A percentile compares a stretch with the other conserved stretches of the same genome.
Evolutionary conservation across 768 basidiomycete genomes (phyloP).

Genomic region (Hericium alpestre): DNA sequence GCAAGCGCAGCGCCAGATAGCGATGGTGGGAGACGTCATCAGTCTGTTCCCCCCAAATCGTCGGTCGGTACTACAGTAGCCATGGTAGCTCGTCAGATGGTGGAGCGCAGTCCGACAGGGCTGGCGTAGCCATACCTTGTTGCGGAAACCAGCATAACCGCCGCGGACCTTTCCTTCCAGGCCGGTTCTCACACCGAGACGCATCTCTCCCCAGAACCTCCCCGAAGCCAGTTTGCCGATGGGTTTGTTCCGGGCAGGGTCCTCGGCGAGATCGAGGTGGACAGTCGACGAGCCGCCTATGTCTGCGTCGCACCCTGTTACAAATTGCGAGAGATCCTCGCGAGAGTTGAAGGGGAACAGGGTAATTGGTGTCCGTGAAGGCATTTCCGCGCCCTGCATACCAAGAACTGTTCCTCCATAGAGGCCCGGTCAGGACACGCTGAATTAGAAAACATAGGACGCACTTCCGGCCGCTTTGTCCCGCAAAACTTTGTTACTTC

Average conservation of each 20-base stretch:
- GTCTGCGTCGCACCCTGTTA: conserved; percentile 78
- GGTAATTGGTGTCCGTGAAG: conserved; percentile 48
- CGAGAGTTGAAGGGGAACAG: conserved; percentile 55
- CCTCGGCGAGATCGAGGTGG: conserved; percentile 59
- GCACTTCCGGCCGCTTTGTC: conserved; percentile 24
- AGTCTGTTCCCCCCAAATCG: conserved; percentile 74
- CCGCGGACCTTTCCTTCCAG: conserved; percentile 60
- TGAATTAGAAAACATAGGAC: background rate
- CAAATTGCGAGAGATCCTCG: conserved; percentile 51
- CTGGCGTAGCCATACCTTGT: conserved; percentile 41
- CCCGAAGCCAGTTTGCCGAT: conserved; percentile 39
- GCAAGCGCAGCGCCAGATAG: conserved; percentile 72
- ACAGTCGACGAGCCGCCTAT: conserved; percentile 77
- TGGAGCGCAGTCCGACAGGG: background rate
- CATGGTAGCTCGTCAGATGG: background rate
- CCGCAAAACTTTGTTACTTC: conserved; percentile 27
- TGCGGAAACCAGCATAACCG: conserved; percentile 88
- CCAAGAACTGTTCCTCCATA: conserved; percentile 39
- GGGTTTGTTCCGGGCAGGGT: conserved; percentile 32
- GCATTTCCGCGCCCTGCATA: conserved; percentile 68
- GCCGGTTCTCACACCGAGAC: conserved; percentile 55
- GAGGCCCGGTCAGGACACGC: conserved; percentile 6
- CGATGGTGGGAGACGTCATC: conserved; percentile 79
- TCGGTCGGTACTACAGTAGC: conserved; percentile 48
- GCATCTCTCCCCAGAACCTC: conserved; percentile 75